phyloP scores from a whole-genome alignment of 345 rosid genomes.

The Murraya paniculata region DNA sequence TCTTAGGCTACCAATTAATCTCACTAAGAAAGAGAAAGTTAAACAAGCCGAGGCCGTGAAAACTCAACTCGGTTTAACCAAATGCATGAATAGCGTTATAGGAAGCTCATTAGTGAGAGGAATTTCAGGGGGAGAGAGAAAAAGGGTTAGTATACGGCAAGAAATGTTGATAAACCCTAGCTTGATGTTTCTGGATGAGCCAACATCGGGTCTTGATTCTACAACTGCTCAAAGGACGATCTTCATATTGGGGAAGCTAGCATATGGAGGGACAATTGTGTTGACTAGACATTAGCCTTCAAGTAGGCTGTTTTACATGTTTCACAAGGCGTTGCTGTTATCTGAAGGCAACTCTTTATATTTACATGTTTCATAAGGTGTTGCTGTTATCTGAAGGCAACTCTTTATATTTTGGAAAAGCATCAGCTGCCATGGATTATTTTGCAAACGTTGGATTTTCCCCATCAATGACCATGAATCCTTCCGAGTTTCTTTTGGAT shows the following conservation, averaged over 20 bases:
- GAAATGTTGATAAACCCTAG: slow-evolving; percentile 63
- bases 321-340: slow-evolving; percentile 37
- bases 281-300: slow-evolving; percentile 71
- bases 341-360: no score
- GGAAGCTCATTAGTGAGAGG: slow-evolving; percentile 41
- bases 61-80: slow-evolving; percentile 34
- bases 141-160: slow-evolving; percentile 58
- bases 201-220: slow-evolving; percentile 60
- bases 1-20: slow-evolving; percentile 25
- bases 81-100: slow-evolving; percentile 39
- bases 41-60: slow-evolving; percentile 34
- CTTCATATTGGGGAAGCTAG: slow-evolving; percentile 34
- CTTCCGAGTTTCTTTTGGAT: slow-evolving; percentile 55
- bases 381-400: slow-evolving; percentile 49
- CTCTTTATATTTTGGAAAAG: slow-evolving; percentile 51
- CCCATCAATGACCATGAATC: slow-evolving; percentile 49
- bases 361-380: slow-evolving; percentile 62
- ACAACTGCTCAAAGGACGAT: slow-evolving; percentile 58
- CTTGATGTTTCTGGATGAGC: slow-evolving; percentile 54
- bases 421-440: slow-evolving; percentile 40
- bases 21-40: slow-evolving; percentile 34
- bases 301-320: slow-evolving; percentile 55
- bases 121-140: slow-evolving; percentile 49
- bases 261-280: slow-evolving; percentile 39
- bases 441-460: slow-evolving; percentile 37